phyloP scores from a whole-genome alignment of 192 early-diverging fungal genomes.

The Thamnidium elegans region DNA sequence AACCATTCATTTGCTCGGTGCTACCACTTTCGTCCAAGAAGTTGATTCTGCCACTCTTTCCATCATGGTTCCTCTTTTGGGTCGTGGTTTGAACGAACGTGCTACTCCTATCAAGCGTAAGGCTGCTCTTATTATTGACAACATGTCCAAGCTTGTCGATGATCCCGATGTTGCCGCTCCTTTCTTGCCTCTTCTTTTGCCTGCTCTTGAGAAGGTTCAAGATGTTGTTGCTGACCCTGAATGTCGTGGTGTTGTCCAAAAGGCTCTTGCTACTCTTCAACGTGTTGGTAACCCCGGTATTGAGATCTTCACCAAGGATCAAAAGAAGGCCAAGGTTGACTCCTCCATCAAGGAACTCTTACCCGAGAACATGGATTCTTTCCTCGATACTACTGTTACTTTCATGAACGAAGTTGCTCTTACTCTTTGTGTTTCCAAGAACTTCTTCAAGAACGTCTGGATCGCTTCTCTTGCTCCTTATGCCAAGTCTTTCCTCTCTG shows the following conservation, averaged over 20 bases:
- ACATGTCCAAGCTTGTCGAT: constrained; percentile 90
- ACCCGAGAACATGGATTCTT: constrained; percentile 50
- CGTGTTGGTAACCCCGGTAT: constrained; percentile 60
- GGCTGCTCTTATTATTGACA: constrained; percentile 80
- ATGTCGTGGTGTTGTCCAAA: constrained; percentile 66
- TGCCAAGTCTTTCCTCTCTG: constrained; percentile 52
- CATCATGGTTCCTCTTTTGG: constrained; percentile 77
- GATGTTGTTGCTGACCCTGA: constrained; percentile 79
- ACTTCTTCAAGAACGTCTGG: constrained; percentile 70
- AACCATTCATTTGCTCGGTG: constrained; percentile 71
- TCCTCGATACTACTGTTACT: constrained; percentile 49
- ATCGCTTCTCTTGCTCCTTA: constrained; percentile 56
- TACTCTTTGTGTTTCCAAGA: constrained; percentile 58
- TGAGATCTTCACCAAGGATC: constrained; percentile 52
- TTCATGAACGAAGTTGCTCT: constrained; percentile 59
- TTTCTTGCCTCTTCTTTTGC: constrained; percentile 77
- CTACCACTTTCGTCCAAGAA: constrained; percentile 78
- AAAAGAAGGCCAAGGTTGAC: constrained; percentile 45
- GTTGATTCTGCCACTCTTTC: constrained; percentile 74
- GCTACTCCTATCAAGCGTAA: constrained; percentile 71
- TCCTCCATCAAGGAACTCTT: constrained; percentile 53
- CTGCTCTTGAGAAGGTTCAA: constrained; percentile 73
- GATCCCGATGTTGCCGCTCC: constrained; percentile 75
- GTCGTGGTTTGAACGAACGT: constrained; percentile 70
- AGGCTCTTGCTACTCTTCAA: constrained; percentile 66